Evolutionary conservation across 1,284 basidiomycete species (phyloP).

Genomic region (Marasmius fiardii): DNA sequence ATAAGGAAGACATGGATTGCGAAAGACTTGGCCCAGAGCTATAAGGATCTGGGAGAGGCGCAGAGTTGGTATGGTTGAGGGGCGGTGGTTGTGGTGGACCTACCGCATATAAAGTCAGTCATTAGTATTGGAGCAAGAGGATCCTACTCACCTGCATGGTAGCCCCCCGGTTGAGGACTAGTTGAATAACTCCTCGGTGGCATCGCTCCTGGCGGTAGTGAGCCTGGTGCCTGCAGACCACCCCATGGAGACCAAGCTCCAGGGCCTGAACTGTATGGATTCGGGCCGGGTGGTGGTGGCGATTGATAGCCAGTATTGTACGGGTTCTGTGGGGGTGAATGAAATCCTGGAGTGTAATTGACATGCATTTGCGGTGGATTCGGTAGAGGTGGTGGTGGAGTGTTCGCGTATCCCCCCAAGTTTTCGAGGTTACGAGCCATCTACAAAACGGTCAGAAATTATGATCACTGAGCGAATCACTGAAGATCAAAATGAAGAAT

Average conservation of each 20-base stretch:
- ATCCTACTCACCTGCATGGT: constrained; percentile 8
- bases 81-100: background rate
- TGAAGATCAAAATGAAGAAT: background rate
- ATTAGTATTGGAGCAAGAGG: no score
- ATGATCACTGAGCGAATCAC: constrained; percentile 9
- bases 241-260: background rate
- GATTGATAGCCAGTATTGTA: background rate
- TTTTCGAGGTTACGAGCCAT: constrained; percentile 63
- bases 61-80: background rate
- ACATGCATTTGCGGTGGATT: constrained; percentile 12
- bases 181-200: background rate
- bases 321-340: constrained; percentile 9
- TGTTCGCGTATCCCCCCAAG: constrained; percentile 22
- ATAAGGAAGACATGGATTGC: background rate
- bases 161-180: background rate
- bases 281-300: background rate
- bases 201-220: background rate
- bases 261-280: background rate
- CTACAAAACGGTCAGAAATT: constrained; percentile 34
- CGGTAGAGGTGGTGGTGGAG: constrained; percentile 18
- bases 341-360: constrained; percentile 26
- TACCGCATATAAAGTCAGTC: no score
- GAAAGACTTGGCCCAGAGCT: constrained; percentile 10
- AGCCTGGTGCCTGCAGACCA: background rate
- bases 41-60: background rate